phyloP scores from a whole-genome alignment of 257 asterid genomes.

The Buddleja alternifolia region DNA sequence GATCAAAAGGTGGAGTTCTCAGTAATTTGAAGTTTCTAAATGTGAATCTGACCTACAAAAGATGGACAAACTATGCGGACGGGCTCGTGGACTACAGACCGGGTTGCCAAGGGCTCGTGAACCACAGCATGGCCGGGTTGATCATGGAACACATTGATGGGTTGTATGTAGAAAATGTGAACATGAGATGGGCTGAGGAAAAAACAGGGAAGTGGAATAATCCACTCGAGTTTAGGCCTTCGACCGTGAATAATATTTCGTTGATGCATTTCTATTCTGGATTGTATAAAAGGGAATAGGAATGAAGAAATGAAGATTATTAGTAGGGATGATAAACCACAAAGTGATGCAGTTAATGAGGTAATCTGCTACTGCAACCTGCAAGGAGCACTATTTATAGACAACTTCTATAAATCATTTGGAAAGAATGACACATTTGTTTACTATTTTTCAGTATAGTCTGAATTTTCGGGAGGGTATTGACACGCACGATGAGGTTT shows the following conservation, averaged over 20 bases:
- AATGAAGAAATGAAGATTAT: background rate
- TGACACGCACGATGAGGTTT: too few species aligned
- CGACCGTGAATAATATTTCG: conserved; percentile 75
- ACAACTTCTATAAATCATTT: too few species aligned
- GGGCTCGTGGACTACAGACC: conserved; percentile 88
- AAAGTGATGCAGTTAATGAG: too few species aligned
- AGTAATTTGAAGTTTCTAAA: conserved; percentile 65
- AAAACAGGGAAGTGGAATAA: conserved; percentile 61
- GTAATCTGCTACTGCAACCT: too few species aligned
- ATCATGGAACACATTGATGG: conserved; percentile 92
- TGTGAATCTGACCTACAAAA: conserved; percentile 64
- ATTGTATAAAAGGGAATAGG: conserved; percentile 26
- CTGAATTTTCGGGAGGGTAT: too few species aligned
- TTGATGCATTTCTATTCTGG: conserved; percentile 67
- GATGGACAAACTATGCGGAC: conserved; percentile 77
- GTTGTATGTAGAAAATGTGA: conserved; percentile 58
- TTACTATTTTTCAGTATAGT: too few species aligned
- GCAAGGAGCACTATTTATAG: too few species aligned
- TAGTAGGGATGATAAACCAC: too few species aligned
- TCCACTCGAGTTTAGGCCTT: conserved; percentile 81
- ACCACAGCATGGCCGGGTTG: conserved; percentile 80
- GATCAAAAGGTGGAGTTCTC: conserved; percentile 65
- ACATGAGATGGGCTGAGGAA: conserved; percentile 72
- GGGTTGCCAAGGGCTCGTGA: conserved; percentile 83
- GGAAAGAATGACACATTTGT: too few species aligned